Conservation (phyloP, 129 eudicot species). For the Flaveria bidentis region DNA sequence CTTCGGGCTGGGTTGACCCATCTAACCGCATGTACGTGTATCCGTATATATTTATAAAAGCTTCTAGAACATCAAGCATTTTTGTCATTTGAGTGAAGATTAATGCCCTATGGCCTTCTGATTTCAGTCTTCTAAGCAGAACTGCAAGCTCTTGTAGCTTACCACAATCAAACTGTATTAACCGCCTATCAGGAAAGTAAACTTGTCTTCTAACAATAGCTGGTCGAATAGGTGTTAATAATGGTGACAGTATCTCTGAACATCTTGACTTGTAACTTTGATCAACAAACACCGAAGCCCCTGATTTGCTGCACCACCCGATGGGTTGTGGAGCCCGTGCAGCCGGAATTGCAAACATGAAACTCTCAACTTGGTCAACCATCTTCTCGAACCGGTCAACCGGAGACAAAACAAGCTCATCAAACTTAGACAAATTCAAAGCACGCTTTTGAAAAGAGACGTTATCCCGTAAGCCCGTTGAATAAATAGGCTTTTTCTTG, state of each 20-base stretch:
- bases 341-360: constrained; percentile 98
- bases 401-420: constrained; percentile 72
- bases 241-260: constrained; percentile 58
- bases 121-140: constrained; percentile 76
- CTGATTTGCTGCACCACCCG: constrained; percentile 87
- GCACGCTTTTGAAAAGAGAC: constrained; percentile 53
- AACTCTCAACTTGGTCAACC: constrained; percentile 77
- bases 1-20: constrained; percentile 96
- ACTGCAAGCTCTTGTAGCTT: constrained; percentile 93
- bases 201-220: constrained; percentile 96
- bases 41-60: constrained; percentile 89
- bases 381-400: constrained; percentile 75
- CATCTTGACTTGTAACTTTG: constrained; percentile 55
- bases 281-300: constrained; percentile 53
- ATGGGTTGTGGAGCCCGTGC: constrained; percentile 90
- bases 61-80: constrained; percentile 98
- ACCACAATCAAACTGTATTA: constrained; percentile 96
- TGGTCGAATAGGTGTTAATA: constrained; percentile 84
- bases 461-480: constrained; percentile 63
- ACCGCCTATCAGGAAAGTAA: constrained; percentile 94
- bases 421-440: constrained; percentile 46
- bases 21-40: constrained; percentile 98
- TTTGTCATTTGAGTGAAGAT: constrained; percentile 98
- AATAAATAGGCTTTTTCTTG: constrained; percentile 66
- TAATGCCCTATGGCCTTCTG: constrained; percentile 92